These are phyloP conservation scores for Metschnikowia koreensis DNA, from an alignment of 805 yeast genomes.

Conservation along the genomic window DNA sequence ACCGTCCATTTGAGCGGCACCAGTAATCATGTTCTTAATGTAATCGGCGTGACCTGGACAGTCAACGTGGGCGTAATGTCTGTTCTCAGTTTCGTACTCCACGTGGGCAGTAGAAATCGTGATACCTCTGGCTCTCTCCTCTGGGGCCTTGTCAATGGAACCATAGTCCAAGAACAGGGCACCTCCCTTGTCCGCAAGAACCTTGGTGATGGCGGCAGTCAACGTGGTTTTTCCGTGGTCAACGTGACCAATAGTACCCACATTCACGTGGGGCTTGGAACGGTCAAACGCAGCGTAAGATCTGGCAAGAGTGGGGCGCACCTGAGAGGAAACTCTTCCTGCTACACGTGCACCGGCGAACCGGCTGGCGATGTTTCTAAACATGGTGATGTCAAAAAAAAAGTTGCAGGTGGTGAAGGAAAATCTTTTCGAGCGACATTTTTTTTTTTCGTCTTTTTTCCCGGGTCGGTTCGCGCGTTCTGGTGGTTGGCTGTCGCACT, in stretches of 20 bases:
- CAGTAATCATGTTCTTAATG: conserved; percentile 98
- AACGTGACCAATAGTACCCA: conserved; percentile 98
- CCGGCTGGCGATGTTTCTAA: conserved; percentile 26
- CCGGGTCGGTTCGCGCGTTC: conserved; percentile 3
- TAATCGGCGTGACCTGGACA: conserved; percentile 99
- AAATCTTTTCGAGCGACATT: not conserved
- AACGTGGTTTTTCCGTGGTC: conserved; percentile 98
- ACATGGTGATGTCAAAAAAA: conserved; percentile 22
- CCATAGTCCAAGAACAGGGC: conserved; percentile 92
- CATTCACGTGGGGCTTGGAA: conserved; percentile 92
- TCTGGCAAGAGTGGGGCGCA: conserved; percentile 34
- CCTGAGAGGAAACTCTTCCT: conserved; percentile 22
- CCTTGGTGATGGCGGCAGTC: conserved; percentile 98
- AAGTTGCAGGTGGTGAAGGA: conserved; percentile 1
- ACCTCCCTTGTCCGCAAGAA: conserved; percentile 82
- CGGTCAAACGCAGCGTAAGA: conserved; percentile 80
- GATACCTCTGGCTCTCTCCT: conserved; percentile 99
- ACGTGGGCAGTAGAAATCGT: conserved; percentile 98
- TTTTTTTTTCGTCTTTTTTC: not conserved
- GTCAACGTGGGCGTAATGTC: conserved; percentile 98
- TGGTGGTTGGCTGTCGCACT: not conserved
- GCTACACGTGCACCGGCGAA: conserved; percentile 26
- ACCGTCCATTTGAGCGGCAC: conserved; percentile 99
- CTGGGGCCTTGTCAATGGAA: conserved; percentile 95
- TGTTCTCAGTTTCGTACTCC: conserved; percentile 90